phyloP scores from a whole-genome alignment of 2,329 filamentous ascomycete species.

The Claviceps fusiformis region DNA sequence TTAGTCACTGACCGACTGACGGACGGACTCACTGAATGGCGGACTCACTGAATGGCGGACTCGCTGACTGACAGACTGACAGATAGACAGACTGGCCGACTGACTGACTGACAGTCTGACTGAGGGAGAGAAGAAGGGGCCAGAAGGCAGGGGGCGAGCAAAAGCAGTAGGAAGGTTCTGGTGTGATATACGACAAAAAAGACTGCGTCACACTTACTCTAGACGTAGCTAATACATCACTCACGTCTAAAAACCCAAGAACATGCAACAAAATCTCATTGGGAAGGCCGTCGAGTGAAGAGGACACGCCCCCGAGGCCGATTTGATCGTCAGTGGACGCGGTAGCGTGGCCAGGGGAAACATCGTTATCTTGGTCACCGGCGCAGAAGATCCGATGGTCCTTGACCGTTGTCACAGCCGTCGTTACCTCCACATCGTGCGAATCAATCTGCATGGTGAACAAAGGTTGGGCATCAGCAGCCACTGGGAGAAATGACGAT shows the following conservation, averaged over 20 bases:
- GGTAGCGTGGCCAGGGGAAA: not conserved
- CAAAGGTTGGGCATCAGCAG: conserved; percentile 2
- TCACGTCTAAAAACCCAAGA: conserved; percentile 41
- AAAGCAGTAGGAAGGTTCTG: not conserved
- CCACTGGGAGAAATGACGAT: not conserved
- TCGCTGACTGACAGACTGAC: too few relatives aligned
- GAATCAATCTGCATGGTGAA: not conserved
- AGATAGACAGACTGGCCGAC: not conserved
- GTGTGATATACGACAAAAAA: not conserved
- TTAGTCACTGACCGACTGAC: too few relatives aligned
- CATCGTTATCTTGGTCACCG: not conserved
- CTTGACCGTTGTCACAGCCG: not conserved
- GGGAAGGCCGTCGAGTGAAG: conserved; percentile 29
- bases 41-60: too few relatives aligned
- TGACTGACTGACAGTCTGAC: too few relatives aligned
- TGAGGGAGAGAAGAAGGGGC: not conserved
- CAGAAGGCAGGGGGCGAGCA: not conserved
- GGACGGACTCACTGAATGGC: too few relatives aligned
- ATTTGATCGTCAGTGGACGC: not conserved
- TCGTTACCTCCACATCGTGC: not conserved
- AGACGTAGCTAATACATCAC: conserved; percentile 40
- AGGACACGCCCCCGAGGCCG: not conserved
- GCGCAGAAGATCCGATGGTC: not conserved
- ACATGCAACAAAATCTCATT: conserved; percentile 45
- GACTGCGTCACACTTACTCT: conserved; percentile 30